These are phyloP conservation scores for Suhomyces prunicola DNA, from an alignment of 805 yeast species.

Conservation along the genomic window DNA sequence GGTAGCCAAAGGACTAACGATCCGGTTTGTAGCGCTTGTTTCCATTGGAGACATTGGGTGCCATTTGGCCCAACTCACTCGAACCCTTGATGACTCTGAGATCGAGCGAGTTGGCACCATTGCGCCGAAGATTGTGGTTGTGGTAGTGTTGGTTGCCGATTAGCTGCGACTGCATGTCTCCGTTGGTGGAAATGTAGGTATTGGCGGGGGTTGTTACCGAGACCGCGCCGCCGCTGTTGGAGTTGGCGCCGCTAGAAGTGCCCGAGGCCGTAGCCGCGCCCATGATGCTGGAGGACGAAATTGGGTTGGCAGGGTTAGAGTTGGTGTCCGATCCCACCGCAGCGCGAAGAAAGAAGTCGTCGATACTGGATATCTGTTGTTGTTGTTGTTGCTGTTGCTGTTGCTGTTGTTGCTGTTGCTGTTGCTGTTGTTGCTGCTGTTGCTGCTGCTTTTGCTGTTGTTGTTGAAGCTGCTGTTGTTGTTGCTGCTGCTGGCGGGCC, in stretches of 20 bases:
- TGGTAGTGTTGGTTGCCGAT: slow-evolving; percentile 1
- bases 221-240: neutral
- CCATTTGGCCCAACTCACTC: neutral
- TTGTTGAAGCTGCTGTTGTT: slow-evolving; percentile 5
- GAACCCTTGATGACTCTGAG: neutral
- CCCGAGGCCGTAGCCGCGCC: neutral
- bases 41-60: slow-evolving; percentile 1
- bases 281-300: neutral
- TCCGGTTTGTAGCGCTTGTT: slow-evolving; percentile 5
- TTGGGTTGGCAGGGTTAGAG: neutral
- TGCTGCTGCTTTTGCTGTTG: slow-evolving; percentile 2
- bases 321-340: slow-evolving; percentile 1
- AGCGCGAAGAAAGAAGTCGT: slow-evolving; percentile 12
- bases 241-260: neutral
- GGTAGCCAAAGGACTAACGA: neutral
- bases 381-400: slow-evolving; percentile 1
- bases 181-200: neutral
- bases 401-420: slow-evolving; percentile 1
- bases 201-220: neutral
- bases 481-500: slow-evolving; percentile 4
- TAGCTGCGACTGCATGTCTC: neutral
- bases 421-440: slow-evolving; percentile 4
- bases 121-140: neutral
- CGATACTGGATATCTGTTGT: slow-evolving; percentile 9
- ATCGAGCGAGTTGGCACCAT: neutral